Percentiles rank a stretch among this genome's conserved stretches.
These are phyloP conservation scores for Metarhizium album DNA, from an alignment of 2,329 filamentous ascomycete species.

Conservation along the genomic window DNA sequence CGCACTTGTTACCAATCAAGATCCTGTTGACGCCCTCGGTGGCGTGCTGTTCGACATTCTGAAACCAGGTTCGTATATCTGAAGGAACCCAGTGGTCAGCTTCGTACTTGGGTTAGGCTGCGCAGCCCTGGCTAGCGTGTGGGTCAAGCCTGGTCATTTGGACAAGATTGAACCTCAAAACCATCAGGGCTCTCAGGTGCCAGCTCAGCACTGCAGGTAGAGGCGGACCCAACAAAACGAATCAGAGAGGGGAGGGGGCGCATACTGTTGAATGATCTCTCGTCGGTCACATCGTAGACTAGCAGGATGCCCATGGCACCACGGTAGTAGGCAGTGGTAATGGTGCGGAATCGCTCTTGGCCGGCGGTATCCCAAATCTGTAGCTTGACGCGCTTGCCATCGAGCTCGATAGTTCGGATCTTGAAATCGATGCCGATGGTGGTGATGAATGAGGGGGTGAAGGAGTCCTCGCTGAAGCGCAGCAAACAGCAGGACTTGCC, in stretches of 20 bases:
- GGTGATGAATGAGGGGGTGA: conserved; percentile 95
- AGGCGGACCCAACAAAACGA: not conserved
- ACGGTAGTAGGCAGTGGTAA: conserved; percentile 97
- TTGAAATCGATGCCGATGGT: conserved; percentile 99
- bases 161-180: not conserved
- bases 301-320: conserved; percentile 97
- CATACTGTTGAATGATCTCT: conserved; percentile 90
- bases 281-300: conserved; percentile 97
- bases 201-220: not conserved
- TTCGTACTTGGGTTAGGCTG: not conserved
- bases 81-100: conserved; percentile 6
- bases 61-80: conserved; percentile 99
- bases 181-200: not conserved
- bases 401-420: conserved; percentile 96
- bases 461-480: conserved; percentile 94
- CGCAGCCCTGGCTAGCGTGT: not conserved
- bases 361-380: conserved; percentile 99
- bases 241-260: conserved; percentile 5
- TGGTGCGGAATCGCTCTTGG: conserved; percentile 96
- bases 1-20: conserved; percentile 98
- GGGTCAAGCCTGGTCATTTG: not conserved
- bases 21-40: conserved; percentile 99
- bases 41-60: conserved; percentile 95
- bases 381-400: conserved; percentile 96
- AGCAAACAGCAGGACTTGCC: conserved; percentile 96